These are phyloP conservation scores for Penicillium verhagenii DNA, from an alignment of 495 filamentous ascomycete species.

Conservation along the genomic window DNA sequence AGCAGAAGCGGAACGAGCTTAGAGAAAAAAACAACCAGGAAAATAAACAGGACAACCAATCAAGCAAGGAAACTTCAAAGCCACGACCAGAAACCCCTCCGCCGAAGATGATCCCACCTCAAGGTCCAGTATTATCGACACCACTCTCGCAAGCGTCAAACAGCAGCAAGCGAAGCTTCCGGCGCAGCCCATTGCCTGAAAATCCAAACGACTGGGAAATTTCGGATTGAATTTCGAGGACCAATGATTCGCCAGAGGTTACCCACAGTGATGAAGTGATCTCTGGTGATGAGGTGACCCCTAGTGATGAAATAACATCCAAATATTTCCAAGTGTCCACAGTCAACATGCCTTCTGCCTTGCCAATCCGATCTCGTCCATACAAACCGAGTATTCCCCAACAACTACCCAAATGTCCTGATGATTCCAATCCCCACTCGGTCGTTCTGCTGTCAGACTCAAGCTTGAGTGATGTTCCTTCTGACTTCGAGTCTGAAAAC, in stretches of 20 bases:
- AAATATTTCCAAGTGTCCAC: slow-evolving; percentile 32
- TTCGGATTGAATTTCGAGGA: slow-evolving; percentile 47
- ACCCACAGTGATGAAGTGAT: slow-evolving; percentile 43
- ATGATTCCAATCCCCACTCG: slow-evolving; percentile 12
- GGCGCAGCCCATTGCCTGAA: slow-evolving; percentile 7
- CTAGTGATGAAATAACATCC: slow-evolving; percentile 44
- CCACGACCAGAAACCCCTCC: not conserved
- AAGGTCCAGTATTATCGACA: not conserved
- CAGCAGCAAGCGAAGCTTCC: not conserved
- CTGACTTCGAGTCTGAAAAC: slow-evolving; percentile 24
- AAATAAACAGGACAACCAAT: not conserved
- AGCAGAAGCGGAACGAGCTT: not conserved
- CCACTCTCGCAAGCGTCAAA: not conserved
- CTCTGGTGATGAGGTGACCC: slow-evolving; percentile 39
- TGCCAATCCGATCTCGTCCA: not conserved
- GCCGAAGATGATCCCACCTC: no score
- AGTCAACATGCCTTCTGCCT: not conserved
- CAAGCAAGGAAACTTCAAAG: not conserved
- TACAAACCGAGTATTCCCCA: slow-evolving; percentile 9
- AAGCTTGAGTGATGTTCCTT: slow-evolving; percentile 32
- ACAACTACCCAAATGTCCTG: slow-evolving; percentile 12
- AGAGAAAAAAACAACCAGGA: not conserved
- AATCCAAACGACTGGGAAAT: slow-evolving; percentile 22
- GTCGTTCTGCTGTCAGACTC: slow-evolving; percentile 34
- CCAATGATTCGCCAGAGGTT: slow-evolving; percentile 41